Base-by-base conservation (phyloP, 2,329 filamentous ascomycete species). In the Colletotrichum sp. region DNA sequence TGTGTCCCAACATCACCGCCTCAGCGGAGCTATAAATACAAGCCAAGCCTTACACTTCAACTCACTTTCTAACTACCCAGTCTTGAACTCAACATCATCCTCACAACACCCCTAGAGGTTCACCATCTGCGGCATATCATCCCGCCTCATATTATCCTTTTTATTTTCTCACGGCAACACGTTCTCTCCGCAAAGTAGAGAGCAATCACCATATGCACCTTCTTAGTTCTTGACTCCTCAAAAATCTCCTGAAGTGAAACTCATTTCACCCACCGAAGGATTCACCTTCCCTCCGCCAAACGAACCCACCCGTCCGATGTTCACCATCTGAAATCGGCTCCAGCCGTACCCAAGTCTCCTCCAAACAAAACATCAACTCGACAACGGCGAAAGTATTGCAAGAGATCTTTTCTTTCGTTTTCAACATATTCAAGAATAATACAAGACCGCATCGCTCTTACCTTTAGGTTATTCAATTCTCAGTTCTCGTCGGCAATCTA, bases 381-480 rank as follows among this genome's bases (percentile, higher is more conserved):
- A n/a, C 38, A n/a, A 6, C 38, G 5, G 38, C 18, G 38, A 4
- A n/a, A 48, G 5, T 38, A 38, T 18, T 9, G 8, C 16, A 18
- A 18, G 16, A 18, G 36, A 5, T 38, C 36, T 48, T 48, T n/a
- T 18, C 9, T n/a, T 48, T 4, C 38, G 8, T 12, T n/a, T 48
- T n/a, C 38, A 48, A 6, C 18, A n/a, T 18, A 48, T 48, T n/a
- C 5, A 48, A n/a, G 18, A n/a, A 12, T 0, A n/a, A 48, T 48
- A 8, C 2, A n/a, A n/a, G 9, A 48, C 9, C 38, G 38, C 18
- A 48, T n/a, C 9, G 0, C 18, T 48, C 5, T n/a, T 48, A 1
- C 38, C 38, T 48, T n/a, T 48, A 12, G 18, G 5, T 9, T 12
- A 3, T 48, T n/a, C 0, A n/a, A 6, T 0, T 48, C 5, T n/a